Evolutionary conservation across 2,329 filamentous ascomycete species (phyloP), one percentile per base, ranked within the genome.

Genomic region (Pseudopithomyces maydicus): DNA sequence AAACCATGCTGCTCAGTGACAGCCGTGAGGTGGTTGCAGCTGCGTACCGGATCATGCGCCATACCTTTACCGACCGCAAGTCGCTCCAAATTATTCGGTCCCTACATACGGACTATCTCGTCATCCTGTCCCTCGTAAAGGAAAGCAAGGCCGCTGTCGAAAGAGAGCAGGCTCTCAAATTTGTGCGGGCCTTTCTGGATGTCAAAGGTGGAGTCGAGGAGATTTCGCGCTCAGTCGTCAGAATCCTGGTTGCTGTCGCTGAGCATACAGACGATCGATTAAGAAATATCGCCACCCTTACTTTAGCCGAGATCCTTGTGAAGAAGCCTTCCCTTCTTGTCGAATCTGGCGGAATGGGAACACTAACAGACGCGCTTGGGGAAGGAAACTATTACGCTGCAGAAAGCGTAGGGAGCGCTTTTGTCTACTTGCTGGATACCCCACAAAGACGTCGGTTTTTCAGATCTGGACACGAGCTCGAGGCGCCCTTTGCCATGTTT

Each of bases 121-220:
- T 97, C 26, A 92, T 97, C 38, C 82, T 94, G 68, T 98, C 95
- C 0, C 81, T 99, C 33, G 92, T 96, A 63, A 98, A 98, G 73
- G 95, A 98, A 74, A 90, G 90, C 70, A 98, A 97, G 75, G 91
- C 94, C n/a, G 93, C 94, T 66, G 91, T 99, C 17, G 95, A 99
- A 79, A 86, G 96, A 52, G 95, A 99, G 75, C 95, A 99, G 77
- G 95, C 95, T 12, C 81, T 99, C 68, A 99, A 99, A 74, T 97
- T 99, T 73, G 89, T 98, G 23, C 87, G 95, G 57, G 91, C 93
- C 10, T 99, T 99, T 70, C 81, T 99, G 2, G 95, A 99, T 72
- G 92, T 98, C 62, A 97, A 97, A 72, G 91, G 92, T 61, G 95
- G 95, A 11, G 88, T 96, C 8, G 85, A 86, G 61, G 94, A 99